A percentile compares a stretch with the other conserved stretches of the same genome.
Conservation (phyloP, 805 yeast genomes). For the Danielozyma ontarioensis region DNA sequence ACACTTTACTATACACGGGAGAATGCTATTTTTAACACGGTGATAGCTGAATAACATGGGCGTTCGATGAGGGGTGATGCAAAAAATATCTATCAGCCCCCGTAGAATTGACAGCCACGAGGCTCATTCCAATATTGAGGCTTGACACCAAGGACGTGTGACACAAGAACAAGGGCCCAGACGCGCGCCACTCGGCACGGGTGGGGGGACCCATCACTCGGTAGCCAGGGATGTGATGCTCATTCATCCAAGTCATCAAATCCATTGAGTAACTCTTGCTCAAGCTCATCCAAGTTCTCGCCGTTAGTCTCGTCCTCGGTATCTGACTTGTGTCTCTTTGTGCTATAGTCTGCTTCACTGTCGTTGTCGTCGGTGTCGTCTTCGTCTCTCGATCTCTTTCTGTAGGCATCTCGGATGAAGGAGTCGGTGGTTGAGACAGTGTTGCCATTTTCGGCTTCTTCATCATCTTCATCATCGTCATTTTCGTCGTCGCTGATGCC, state of each 20-base stretch:
- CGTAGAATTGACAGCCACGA: too few species aligned
- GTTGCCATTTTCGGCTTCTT: constrained; percentile 2
- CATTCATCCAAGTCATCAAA: constrained; percentile 48
- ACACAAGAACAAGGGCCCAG: too few species aligned
- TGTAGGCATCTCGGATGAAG: constrained; percentile 22
- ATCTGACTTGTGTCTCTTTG: constrained; percentile 5
- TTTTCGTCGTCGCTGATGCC: constrained; percentile 36
- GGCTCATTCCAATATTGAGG: too few species aligned
- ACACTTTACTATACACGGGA: too few species aligned
- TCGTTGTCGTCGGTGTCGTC: constrained; percentile 11
- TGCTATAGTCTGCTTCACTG: constrained; percentile 1
- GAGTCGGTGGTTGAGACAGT: constrained; percentile 13
- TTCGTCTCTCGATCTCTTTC: constrained; percentile 11
- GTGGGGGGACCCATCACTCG: too few species aligned
- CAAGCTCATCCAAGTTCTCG: constrained; percentile 42
- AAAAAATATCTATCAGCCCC: too few species aligned
- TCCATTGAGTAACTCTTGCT: constrained; percentile 47
- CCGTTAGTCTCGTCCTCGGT: constrained; percentile 9
- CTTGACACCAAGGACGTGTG: too few species aligned
- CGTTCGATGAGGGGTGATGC: too few species aligned
- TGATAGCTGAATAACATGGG: too few species aligned
- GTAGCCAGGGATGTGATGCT: too few species aligned
- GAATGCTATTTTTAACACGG: too few species aligned
- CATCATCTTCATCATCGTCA: constrained; percentile 15
- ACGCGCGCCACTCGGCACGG: too few species aligned